Conservation (phyloP, 75 land plant species). For the Pseudotsuga menziesii region DNA sequence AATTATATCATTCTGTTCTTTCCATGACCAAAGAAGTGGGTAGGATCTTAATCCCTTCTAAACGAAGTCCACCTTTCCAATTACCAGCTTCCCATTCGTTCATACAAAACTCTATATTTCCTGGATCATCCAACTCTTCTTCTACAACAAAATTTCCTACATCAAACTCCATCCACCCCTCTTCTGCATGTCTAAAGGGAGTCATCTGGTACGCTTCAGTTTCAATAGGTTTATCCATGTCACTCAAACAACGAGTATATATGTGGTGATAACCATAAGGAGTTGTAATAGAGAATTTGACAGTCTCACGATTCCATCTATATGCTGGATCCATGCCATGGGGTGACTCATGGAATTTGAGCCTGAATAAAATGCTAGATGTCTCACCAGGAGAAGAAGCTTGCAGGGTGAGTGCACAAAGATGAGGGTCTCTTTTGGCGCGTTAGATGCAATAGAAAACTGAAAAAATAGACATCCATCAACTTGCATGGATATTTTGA, state of each 20-base stretch:
- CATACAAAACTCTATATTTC: slow-evolving; percentile 3
- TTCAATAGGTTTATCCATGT: neutral
- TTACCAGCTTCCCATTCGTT: slow-evolving; percentile 7
- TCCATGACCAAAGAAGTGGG: neutral
- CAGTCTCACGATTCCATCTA: neutral
- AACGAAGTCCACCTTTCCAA: slow-evolving; percentile 21
- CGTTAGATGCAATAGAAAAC: too few relatives aligned
- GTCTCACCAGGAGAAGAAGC: slow-evolving; percentile 25
- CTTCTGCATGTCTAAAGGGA: neutral
- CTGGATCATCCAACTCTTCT: neutral
- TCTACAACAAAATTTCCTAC: slow-evolving; percentile 15
- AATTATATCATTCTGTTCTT: neutral
- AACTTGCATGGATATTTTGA: too few relatives aligned
- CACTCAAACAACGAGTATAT: neutral
- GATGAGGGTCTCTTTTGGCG: too few relatives aligned
- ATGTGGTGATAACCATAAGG: neutral
- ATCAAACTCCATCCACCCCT: slow-evolving; percentile 20
- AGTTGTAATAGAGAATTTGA: neutral
- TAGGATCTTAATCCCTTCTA: slow-evolving; percentile 13
- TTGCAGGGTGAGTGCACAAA: too few relatives aligned
- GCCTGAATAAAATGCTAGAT: slow-evolving; percentile 28
- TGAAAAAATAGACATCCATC: too few relatives aligned
- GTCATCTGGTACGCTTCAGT: neutral
- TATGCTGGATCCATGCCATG: neutral
- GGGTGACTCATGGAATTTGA: neutral